These are phyloP conservation scores for Brassica balearica DNA, from an alignment of 441 rosid species.

Conservation along the genomic window DNA sequence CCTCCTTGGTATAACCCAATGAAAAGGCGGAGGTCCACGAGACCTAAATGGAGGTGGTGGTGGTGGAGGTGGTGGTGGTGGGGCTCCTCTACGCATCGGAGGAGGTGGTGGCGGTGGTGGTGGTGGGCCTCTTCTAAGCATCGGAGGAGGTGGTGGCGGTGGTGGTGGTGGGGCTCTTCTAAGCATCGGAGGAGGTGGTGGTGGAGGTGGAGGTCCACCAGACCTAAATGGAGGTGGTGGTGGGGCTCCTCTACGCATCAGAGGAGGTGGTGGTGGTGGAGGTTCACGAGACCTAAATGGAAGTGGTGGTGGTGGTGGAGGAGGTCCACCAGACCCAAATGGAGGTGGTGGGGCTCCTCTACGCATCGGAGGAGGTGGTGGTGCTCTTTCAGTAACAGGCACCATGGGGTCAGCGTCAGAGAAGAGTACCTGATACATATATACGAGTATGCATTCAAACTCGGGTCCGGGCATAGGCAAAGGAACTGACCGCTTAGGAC, in stretches of 20 bases:
- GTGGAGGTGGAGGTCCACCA: too few species aligned
- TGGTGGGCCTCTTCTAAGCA: too few species aligned
- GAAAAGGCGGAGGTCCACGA: neutral
- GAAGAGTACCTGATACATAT: conserved; percentile 87
- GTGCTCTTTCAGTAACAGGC: conserved; percentile 50
- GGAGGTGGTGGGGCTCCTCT: neutral
- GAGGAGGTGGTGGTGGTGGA: neutral
- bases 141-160: conserved; percentile 28
- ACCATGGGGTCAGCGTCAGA: conserved; percentile 71
- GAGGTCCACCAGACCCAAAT: neutral
- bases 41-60: neutral
- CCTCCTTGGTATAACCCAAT: neutral
- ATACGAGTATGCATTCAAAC: conserved; percentile 72
- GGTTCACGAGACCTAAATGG: neutral
- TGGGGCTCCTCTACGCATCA: too few species aligned
- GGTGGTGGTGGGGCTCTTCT: conserved; percentile 15
- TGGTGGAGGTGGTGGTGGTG: neutral
- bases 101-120: conserved; percentile 15
- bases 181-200: neutral
- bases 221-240: too few species aligned
- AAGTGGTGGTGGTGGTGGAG: conserved; percentile 39
- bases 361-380: conserved; percentile 44
- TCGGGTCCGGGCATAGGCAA: neutral
- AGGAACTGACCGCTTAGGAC: too few species aligned
- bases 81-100: too few species aligned